These are phyloP conservation scores for Hyphopichia burtonii DNA, from an alignment of 1,139 yeast species.

Conservation along the genomic window DNA sequence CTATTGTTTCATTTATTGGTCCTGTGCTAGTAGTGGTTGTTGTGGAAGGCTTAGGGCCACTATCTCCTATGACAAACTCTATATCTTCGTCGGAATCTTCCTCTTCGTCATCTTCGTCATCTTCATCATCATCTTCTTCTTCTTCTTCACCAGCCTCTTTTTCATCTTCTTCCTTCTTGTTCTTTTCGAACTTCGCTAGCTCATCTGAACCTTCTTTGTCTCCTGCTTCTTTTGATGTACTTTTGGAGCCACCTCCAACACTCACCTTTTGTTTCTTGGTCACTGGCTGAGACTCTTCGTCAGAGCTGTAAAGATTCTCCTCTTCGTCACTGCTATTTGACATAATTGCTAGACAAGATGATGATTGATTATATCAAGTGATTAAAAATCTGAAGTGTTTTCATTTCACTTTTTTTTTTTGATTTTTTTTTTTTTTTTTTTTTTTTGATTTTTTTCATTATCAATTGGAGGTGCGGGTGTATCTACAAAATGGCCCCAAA, in stretches of 20 bases:
- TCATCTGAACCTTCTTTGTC: background rate
- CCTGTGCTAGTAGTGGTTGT: slow-evolving; percentile 21
- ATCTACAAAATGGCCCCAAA: no score
- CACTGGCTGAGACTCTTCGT: slow-evolving; percentile 4
- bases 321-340: slow-evolving; percentile 4
- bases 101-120: slow-evolving; percentile 32
- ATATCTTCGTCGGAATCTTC: slow-evolving; percentile 49
- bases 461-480: no score
- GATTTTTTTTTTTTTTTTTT: no score
- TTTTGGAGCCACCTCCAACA: background rate
- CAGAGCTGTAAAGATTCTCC: slow-evolving; percentile 5
- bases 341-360: background rate
- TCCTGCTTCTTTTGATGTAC: background rate
- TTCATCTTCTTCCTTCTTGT: background rate
- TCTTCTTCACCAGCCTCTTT: slow-evolving; percentile 16
- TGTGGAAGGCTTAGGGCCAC: slow-evolving; percentile 26
- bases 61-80: slow-evolving; percentile 33
- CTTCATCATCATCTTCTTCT: slow-evolving; percentile 22
- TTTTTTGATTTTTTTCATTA: no score
- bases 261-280: slow-evolving; percentile 3
- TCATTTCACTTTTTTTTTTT: background rate
- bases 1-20: slow-evolving; percentile 20
- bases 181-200: background rate
- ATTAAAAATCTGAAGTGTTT: background rate
- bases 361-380: background rate